Conservation (phyloP, 164 flowering plant genomes). For the Vitis riparia region DNA sequence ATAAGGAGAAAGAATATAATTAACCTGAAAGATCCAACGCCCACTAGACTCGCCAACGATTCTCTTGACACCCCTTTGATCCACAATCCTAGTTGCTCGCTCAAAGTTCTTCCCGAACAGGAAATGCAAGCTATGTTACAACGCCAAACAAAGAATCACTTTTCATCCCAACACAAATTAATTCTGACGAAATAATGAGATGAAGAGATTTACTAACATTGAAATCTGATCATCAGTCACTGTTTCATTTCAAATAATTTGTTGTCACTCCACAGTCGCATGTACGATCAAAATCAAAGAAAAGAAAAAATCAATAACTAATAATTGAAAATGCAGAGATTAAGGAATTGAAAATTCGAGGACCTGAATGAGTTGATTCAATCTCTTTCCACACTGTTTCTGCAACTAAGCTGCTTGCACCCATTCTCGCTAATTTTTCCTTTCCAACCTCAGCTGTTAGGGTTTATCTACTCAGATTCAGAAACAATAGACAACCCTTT, state of each 20-base stretch:
- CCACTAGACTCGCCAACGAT: slow-evolving; percentile 73
- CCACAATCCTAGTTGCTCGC: slow-evolving; percentile 86
- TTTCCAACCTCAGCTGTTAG: too few relatives aligned
- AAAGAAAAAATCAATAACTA: neutral
- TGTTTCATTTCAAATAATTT: slow-evolving; percentile 22
- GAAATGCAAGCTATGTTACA: slow-evolving; percentile 68
- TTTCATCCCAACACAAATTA: neutral
- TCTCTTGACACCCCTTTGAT: slow-evolving; percentile 83
- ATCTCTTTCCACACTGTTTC: slow-evolving; percentile 74
- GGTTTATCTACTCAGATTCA: too few relatives aligned
- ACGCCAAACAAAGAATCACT: slow-evolving; percentile 1
- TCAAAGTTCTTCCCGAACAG: slow-evolving; percentile 92
- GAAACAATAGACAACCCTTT: too few relatives aligned
- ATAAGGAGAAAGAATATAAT: neutral
- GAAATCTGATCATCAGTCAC: slow-evolving; percentile 82
- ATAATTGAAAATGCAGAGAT: neutral
- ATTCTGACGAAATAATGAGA: neutral
- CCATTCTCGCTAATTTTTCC: slow-evolving; percentile 19
- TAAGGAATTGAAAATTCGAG: neutral
- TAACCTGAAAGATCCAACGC: slow-evolving; percentile 83
- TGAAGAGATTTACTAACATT: slow-evolving; percentile 47
- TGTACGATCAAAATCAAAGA: slow-evolving; percentile 3
- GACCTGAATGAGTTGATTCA: slow-evolving; percentile 72
- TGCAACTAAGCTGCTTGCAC: slow-evolving; percentile 49
- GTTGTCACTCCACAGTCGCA: slow-evolving; percentile 1